Percentiles rank a stretch among this genome's conserved stretches.
phyloP scores from a whole-genome alignment of 2,329 filamentous ascomycete genomes.

The Hypoxylon sp. region DNA sequence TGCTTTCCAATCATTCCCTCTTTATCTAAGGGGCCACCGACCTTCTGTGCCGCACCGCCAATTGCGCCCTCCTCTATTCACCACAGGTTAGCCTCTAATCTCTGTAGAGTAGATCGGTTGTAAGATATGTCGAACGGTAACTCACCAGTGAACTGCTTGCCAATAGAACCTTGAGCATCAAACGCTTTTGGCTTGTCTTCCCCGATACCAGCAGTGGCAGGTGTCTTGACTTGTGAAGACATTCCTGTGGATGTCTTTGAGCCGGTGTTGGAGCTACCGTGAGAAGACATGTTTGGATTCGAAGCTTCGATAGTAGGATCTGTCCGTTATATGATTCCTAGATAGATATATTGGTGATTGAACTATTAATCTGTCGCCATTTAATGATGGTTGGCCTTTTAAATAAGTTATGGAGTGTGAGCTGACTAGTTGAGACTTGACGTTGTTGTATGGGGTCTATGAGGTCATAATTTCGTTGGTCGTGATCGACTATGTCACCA shows the following conservation, averaged over 20 bases:
- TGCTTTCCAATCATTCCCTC: conserved; percentile 69
- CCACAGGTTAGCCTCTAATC: conserved; percentile 13
- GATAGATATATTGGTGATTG: background rate
- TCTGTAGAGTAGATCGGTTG: fast-evolving
- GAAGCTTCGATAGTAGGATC: background rate
- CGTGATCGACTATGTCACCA: conserved; percentile 37
- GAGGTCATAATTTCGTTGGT: conserved; percentile 40
- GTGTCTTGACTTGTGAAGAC: conserved; percentile 50
- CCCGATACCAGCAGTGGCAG: conserved; percentile 53
- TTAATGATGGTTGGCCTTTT: background rate
- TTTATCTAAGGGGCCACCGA: conserved; percentile 66
- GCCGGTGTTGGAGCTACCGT: conserved; percentile 54
- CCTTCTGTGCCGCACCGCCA: conserved; percentile 65
- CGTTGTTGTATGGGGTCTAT: conserved; percentile 28
- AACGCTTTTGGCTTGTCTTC: conserved; percentile 59
- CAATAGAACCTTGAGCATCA: conserved; percentile 66
- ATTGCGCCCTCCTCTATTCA: conserved; percentile 62
- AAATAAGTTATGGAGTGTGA: background rate
- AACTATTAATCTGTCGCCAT: background rate
- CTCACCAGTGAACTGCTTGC: conserved; percentile 69
- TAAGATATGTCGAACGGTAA: background rate
- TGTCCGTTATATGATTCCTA: background rate
- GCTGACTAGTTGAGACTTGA: conserved; percentile 15
- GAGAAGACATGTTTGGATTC: conserved; percentile 49
- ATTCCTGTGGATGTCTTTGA: conserved; percentile 52